A percentile compares a stretch with the other conserved stretches of the same genome.
Evolutionary conservation across 176 grass and related monocot genomes (phyloP).

Genomic region (Hyparrhenia diplandra): DNA sequence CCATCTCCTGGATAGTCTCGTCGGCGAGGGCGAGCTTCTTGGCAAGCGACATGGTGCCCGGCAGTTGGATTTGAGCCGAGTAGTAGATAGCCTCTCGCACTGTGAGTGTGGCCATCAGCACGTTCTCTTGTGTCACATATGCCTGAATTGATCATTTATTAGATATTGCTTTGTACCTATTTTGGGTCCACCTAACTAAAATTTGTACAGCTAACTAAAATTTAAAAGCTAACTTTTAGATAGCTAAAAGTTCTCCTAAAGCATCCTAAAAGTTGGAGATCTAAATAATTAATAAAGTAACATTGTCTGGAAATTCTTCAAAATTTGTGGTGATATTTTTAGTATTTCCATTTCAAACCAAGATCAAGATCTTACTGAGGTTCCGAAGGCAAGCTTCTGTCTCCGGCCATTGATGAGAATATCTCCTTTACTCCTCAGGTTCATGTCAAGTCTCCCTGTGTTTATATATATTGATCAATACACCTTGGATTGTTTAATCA

Average conservation of each 20-base stretch:
- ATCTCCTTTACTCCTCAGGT: constrained; percentile 31
- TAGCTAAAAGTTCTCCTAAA: too few species aligned
- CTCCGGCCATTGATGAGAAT: constrained; percentile 32
- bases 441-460: constrained; percentile 31
- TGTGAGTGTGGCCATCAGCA: constrained; percentile 52
- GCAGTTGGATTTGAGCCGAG: constrained; percentile 62
- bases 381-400: constrained; percentile 36
- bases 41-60: constrained; percentile 16
- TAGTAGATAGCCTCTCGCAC: constrained; percentile 56
- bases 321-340: neutral
- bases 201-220: too few species aligned
- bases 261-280: too few species aligned
- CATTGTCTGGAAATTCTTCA: too few species aligned
- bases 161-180: too few species aligned
- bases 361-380: constrained; percentile 19
- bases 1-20: constrained; percentile 52
- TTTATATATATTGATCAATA: neutral
- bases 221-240: too few species aligned
- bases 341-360: neutral
- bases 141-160: constrained; percentile 15
- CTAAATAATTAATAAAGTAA: too few species aligned
- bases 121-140: constrained; percentile 57
- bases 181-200: too few species aligned
- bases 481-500: neutral
- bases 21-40: constrained; percentile 42